A percentile compares a stretch with the other conserved stretches of the same genome.
phyloP scores from a whole-genome alignment of 345 rosid genomes.

The Euclidium syriacum region DNA sequence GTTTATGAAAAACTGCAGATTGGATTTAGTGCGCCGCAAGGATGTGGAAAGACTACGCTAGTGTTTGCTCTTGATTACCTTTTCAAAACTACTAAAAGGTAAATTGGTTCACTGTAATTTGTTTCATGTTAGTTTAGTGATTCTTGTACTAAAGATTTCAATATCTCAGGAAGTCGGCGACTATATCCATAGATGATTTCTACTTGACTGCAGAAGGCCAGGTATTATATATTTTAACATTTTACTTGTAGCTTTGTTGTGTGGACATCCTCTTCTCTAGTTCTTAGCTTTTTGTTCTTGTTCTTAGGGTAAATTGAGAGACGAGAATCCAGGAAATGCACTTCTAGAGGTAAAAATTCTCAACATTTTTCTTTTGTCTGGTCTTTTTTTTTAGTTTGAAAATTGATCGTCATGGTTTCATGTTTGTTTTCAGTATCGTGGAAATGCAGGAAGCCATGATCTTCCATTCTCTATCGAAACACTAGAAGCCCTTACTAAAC shows the following conservation, averaged over 20 bases:
- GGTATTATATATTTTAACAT: conserved; percentile 38
- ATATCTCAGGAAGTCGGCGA: conserved; percentile 67
- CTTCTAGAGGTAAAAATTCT: conserved; percentile 59
- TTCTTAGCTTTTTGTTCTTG: not conserved
- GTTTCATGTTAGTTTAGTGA: not conserved
- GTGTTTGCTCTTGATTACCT: conserved; percentile 93
- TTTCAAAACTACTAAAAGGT: conserved; percentile 74
- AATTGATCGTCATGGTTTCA: not conserved
- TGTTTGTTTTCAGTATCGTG: conserved; percentile 52
- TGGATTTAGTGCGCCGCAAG: conserved; percentile 98
- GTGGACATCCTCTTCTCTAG: not conserved
- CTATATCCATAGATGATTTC: conserved; percentile 89
- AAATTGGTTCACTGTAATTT: not conserved
- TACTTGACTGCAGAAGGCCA: conserved; percentile 85
- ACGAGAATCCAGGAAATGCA: conserved; percentile 66
- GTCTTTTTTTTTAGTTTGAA: not conserved
- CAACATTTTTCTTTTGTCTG: not conserved
- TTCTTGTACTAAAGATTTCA: not conserved
- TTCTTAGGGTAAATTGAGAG: conserved; percentile 64
- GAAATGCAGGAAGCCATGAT: conserved; percentile 99
- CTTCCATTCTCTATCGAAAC: conserved; percentile 79
- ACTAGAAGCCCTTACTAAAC: conserved; percentile 42
- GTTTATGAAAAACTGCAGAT: conserved; percentile 44
- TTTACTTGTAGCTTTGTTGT: not conserved
- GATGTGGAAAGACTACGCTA: conserved; percentile 98